Conservation (phyloP, 805 yeast species). For the Tetrapisispora arboricola region DNA sequence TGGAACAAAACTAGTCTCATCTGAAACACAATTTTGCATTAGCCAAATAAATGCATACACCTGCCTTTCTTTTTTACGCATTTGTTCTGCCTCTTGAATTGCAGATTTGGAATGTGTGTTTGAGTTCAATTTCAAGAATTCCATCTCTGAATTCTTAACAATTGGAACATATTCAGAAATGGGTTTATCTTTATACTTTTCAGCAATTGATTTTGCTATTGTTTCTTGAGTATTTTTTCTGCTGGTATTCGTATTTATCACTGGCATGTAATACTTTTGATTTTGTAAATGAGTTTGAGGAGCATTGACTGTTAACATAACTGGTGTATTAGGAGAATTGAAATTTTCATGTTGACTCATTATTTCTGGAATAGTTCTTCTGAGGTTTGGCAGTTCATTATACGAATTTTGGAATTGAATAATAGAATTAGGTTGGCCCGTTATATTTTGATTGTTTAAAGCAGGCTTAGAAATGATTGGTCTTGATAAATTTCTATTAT, state of each 20-base stretch:
- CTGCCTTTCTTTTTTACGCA: constrained; percentile 55
- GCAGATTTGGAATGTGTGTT: constrained; percentile 22
- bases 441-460: not conserved
- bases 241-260: not conserved
- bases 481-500: not conserved
- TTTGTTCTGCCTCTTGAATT: constrained; percentile 26
- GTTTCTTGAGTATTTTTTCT: constrained; percentile 20
- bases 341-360: not conserved
- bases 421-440: not conserved
- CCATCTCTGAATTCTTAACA: constrained; percentile 35
- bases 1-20: constrained; percentile 46
- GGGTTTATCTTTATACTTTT: constrained; percentile 28
- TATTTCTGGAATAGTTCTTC: constrained; percentile 1
- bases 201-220: constrained; percentile 25
- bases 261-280: not conserved
- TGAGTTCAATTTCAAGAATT: constrained; percentile 24
- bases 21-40: constrained; percentile 47
- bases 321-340: too few species aligned
- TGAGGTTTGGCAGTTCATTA: constrained; percentile 1
- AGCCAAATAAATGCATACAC: constrained; percentile 78
- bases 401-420: not conserved
- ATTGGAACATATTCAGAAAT: constrained; percentile 36
- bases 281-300: not conserved
- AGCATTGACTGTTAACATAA: not conserved
- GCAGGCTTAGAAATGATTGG: not conserved